Percentiles rank a stretch among this genome's conserved stretches.
Conservation (phyloP, 306 rosid genomes). For the Inga leiocalycina region DNA sequence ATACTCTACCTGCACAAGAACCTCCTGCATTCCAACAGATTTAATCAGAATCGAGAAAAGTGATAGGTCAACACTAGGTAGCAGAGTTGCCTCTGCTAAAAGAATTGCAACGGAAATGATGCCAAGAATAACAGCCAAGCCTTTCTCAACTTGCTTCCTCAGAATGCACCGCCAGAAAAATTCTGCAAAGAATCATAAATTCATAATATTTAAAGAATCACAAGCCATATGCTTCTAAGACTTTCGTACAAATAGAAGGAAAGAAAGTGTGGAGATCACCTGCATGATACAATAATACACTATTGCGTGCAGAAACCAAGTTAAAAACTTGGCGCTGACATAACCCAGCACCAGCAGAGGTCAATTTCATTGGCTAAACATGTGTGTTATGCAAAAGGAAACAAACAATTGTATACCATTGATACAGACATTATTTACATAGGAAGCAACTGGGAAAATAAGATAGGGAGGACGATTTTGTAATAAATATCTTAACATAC, state of each 20-base stretch:
- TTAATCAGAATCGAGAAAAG: slow-evolving; percentile 91
- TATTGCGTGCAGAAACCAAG: neutral
- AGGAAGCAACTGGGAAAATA: slow-evolving; percentile 8
- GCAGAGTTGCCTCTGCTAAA: slow-evolving; percentile 92
- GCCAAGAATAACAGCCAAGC: slow-evolving; percentile 77
- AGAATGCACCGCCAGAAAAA: slow-evolving; percentile 90
- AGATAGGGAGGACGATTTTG: slow-evolving; percentile 3
- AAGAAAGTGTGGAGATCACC: neutral
- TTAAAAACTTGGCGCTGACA: neutral
- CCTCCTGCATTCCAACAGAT: slow-evolving; percentile 75
- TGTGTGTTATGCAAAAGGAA: neutral
- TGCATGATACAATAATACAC: slow-evolving; percentile 8
- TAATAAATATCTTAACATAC: slow-evolving; percentile 18
- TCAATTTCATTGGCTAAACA: slow-evolving; percentile 1
- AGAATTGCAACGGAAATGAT: slow-evolving; percentile 91
- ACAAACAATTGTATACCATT: neutral
- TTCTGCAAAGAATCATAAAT: slow-evolving; percentile 61
- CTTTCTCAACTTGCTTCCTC: slow-evolving; percentile 79
- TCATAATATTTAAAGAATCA: slow-evolving; percentile 28
- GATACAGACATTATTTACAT: slow-evolving; percentile 4
- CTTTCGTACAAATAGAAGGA: slow-evolving; percentile 17
- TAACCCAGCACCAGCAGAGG: neutral
- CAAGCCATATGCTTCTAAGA: slow-evolving; percentile 21
- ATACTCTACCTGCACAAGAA: slow-evolving; percentile 85
- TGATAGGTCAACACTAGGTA: slow-evolving; percentile 84